Base-by-base conservation (phyloP, 495 filamentous ascomycete species). In the Annulohypoxylon stygium region DNA sequence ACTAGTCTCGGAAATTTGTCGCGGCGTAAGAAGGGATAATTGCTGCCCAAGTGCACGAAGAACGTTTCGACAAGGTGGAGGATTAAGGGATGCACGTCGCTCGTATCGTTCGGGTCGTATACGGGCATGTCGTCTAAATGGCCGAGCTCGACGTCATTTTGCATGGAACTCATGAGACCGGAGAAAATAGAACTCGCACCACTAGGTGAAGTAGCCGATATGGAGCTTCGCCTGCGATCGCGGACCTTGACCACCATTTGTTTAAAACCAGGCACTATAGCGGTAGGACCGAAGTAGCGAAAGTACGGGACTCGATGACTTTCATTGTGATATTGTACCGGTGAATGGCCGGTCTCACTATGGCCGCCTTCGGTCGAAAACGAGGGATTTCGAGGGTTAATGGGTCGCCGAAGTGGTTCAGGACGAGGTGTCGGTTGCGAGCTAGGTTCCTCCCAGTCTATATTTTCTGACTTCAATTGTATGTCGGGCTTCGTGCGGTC, bases 241-340 rank as follows among this genome's bases (percentile, higher is more conserved):
- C 82, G 80, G 12, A 95, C 88, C 73, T 92, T 90, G 54, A 93
- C 92, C 60, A 96, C 91, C 91, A 95, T 94, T 76, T 95, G 92
- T 79, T 95, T 97, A 80, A 93, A 95, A n/a, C 93, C 93, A 2
- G 93, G 93, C 39, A 95, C 92, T 73, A 97, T 97, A 65, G 93
- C 93, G 2, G 93, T 97, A 0, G 93, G 92, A 0, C 93, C 93
- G 77, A 95, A 95, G 76, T 95, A 97, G 50, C 93, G 84, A 78
- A 95, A 97, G 78, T 94, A 97, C 2, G 93, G 93, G 63, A 95
- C 91, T 61, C 93, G 91, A 70, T 84, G 83, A 33, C 82, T 91
- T 83, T 83, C 90, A 79, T 60, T 81, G 51, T 82, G 82, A 18
- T 79, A 80, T 59, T 80, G 77, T n/a, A 82, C 69, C 18, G 83